Percentiles rank a stretch among this genome's conserved stretches.
These are phyloP conservation scores for Petunia hybrid DNA, from an alignment of 305 asterid genomes.

Conservation along the genomic window DNA sequence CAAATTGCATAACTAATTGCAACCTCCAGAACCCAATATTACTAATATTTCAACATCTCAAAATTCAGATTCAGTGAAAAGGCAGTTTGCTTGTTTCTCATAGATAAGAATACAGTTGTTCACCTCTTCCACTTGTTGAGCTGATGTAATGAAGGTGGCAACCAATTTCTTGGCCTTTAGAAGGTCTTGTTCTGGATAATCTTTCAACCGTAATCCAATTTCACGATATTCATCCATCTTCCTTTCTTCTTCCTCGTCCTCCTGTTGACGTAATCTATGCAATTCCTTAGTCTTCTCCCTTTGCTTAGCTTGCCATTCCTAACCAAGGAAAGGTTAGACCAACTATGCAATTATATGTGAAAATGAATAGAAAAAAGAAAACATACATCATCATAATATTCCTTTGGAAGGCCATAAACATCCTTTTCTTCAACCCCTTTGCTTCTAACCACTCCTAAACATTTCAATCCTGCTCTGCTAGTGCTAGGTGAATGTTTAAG, in stretches of 20 bases:
- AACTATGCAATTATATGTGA: slow-evolving; percentile 9
- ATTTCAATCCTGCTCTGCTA: not conserved
- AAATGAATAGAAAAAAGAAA: not conserved
- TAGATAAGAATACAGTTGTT: not conserved
- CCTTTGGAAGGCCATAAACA: slow-evolving; percentile 75
- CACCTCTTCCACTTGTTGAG: slow-evolving; percentile 97
- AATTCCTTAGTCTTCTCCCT: slow-evolving; percentile 89
- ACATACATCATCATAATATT: slow-evolving; percentile 83
- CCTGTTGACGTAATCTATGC: slow-evolving; percentile 60
- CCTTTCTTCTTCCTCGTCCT: slow-evolving; percentile 85
- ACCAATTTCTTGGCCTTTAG: slow-evolving; percentile 82
- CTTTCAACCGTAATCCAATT: slow-evolving; percentile 62
- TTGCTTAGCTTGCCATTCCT: slow-evolving; percentile 99
- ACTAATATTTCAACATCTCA: too few species aligned
- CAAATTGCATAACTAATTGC: too few species aligned
- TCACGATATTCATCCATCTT: slow-evolving; percentile 84
- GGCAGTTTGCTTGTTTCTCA: too few species aligned
- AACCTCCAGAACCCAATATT: too few species aligned
- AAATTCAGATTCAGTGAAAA: too few species aligned
- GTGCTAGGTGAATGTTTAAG: slow-evolving; percentile 19
- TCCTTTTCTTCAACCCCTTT: slow-evolving; percentile 66
- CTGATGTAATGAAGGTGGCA: slow-evolving; percentile 82
- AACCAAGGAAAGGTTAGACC: slow-evolving; percentile 45
- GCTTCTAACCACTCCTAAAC: slow-evolving; percentile 53
- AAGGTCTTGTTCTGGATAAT: slow-evolving; percentile 82